Evolutionary conservation across 176 grass and related monocot species (phyloP).

Genomic region (Typha latifolia): DNA sequence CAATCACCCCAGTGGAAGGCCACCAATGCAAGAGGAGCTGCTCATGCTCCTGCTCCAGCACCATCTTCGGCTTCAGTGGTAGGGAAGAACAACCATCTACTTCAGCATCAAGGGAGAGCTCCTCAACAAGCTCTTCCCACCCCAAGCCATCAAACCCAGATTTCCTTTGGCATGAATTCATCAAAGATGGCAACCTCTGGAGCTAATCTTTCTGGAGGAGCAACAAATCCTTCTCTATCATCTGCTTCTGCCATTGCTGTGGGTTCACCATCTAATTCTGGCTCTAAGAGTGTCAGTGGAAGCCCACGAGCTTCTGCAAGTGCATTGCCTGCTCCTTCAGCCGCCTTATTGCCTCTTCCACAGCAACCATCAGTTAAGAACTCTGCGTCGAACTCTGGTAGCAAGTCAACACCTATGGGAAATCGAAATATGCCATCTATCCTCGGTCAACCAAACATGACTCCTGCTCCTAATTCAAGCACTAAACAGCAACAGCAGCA

Average conservation of each 20-base stretch:
- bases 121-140: constrained; percentile 36
- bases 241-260: constrained; percentile 51
- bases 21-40: constrained; percentile 37
- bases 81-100: constrained; percentile 49
- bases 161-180: constrained; percentile 48
- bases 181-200: constrained; percentile 45
- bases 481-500: constrained; percentile 61
- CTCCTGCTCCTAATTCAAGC: constrained; percentile 28
- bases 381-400: constrained; percentile 40
- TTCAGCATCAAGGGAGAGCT: constrained; percentile 53
- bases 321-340: constrained; percentile 35
- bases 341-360: constrained; percentile 26
- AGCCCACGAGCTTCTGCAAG: constrained; percentile 52
- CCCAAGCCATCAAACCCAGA: constrained; percentile 60
- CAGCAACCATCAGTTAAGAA: constrained; percentile 65
- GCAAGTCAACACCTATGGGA: constrained; percentile 30
- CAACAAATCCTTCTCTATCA: constrained; percentile 48
- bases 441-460: constrained; percentile 52
- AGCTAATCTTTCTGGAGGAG: constrained; percentile 41
- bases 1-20: constrained; percentile 71
- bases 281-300: constrained; percentile 64
- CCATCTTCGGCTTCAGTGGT: constrained; percentile 27
- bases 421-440: constrained; percentile 62
- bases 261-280: constrained; percentile 64
- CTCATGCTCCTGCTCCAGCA: constrained; percentile 21